Base-by-base conservation (phyloP, 495 filamentous ascomycete species). In the Letharia columbiana region DNA sequence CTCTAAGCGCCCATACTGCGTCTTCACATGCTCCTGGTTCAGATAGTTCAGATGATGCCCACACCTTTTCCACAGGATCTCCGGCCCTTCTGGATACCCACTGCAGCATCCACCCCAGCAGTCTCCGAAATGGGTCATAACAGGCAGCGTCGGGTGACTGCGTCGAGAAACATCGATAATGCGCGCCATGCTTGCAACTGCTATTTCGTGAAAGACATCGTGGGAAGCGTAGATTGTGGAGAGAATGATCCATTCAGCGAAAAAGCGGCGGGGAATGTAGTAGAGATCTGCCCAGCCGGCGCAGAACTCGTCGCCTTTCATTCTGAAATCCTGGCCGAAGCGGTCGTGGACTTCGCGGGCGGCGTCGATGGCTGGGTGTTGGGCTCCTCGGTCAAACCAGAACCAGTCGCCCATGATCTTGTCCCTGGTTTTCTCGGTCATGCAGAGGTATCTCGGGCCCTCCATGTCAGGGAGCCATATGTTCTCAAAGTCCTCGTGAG, bases 231-330 rank as follows among this genome's bases (percentile, higher is more conserved):
- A 68, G 39, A 70, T 41, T 13, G 47, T 66, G 33, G 62, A 40
- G 20, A 72, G 70, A 23, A 65, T 59, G 62, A 72, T 70, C 41
- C 63, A 73, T 49, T 73, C 71, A 23, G 65, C 63, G 56, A 73
- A 73, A 63, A 68, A 72, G 56, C 63, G 64, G 40, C 68, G 69
- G 8, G 71, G 71, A 57, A 73, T 62, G 63, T 73, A 73, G 71
- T 72, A 73, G 28, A 73, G 70, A 35, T 73, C 71, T 28, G 58
- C 64, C 71, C 71, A 72, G 50, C 70, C 70, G 17, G 66, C 65
- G 56, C 70, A 72, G 60, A 64, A 72, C 66, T 72, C 68, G 23
- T 68, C 60, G 5, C 33, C 17, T 35, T 72, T 61, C 41, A 70
- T 45, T 3, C 23, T 60, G 64, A 68, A 72, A 13, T 58, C 61